Evolutionary conservation across 139 green algal genomes (phyloP), one percentile per base, ranked within the genome.

Genomic region (Chlamydomonas applanata): DNA sequence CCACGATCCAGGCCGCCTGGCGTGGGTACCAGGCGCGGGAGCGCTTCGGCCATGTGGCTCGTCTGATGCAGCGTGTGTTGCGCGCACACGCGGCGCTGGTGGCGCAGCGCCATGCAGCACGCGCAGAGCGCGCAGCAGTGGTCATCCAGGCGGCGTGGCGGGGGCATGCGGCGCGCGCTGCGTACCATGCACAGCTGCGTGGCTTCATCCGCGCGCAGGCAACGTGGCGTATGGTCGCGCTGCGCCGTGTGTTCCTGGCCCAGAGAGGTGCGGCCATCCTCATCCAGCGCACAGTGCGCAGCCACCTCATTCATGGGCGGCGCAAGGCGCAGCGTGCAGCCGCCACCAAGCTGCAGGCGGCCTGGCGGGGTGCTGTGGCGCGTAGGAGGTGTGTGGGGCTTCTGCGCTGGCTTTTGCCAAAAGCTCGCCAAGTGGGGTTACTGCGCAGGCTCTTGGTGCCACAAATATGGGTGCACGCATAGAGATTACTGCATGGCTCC

Each of bases 81-180:
- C 14, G 16, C 2, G 13, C 40, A 29, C 35, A 49, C 20, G 20
- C 20, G 9, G 34, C 34, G n/a, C 59, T 77, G 71, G 71, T 77
- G 40, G 54, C 22, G 34, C n/a, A 44, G 24, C 57, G 71, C 53
- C 71, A 35, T 25, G 59, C 53, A 62, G 64, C 64, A 2, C 34
- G 64, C 16, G 34, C 34, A 29, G 64, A 57, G 64, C 64, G 64
- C 22, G 82, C 86, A 25, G 83, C 84, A 17, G 70, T 77, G 4
- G 69, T 35, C 53, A 80, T 91, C 25, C 79, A 86, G 68, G 70
- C 64, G 1, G 60, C 25, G 17, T 86, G 79, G 77, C 45, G 59
- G 17, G 25, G 60, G n/a, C 35, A 74, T 7, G 27, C 32, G 32
- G 53, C 53, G 5, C 63, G 49, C 11, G 32, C 32, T 13, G 53